phyloP scores from a whole-genome alignment of 345 rosid genomes.

The Citrus glauca region DNA sequence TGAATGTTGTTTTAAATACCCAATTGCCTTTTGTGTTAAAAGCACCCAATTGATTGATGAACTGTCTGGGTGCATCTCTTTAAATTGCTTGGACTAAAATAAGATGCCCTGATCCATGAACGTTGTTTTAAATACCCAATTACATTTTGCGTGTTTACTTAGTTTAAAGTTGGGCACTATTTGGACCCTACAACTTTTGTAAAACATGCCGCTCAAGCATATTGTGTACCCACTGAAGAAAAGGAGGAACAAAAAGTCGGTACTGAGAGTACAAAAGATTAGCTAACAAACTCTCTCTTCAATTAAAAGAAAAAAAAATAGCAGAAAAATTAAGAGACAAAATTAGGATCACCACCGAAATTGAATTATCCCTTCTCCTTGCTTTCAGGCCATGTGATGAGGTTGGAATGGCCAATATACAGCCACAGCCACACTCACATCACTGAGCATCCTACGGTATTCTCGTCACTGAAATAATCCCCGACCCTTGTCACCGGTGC shows the following conservation, averaged over 20 bases:
- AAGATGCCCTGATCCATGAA: background rate
- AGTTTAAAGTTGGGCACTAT: background rate
- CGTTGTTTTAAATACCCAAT: background rate
- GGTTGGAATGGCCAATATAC: background rate
- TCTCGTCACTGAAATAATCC: conserved; percentile 63
- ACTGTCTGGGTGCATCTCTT: background rate
- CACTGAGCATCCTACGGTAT: conserved; percentile 48
- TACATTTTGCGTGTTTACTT: background rate
- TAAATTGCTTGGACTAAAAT: background rate
- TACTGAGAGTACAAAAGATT: background rate
- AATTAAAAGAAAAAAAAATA: background rate
- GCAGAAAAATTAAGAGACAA: background rate
- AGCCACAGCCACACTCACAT: conserved; percentile 31
- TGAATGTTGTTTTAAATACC: background rate
- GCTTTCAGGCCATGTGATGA: background rate
- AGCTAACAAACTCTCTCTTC: background rate
- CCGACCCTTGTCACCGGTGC: conserved; percentile 28
- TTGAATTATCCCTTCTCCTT: background rate
- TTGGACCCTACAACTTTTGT: background rate
- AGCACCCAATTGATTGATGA: background rate
- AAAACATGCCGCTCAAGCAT: background rate
- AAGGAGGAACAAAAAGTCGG: background rate
- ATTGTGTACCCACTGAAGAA: background rate
- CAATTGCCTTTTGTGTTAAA: background rate
- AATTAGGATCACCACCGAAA: background rate